These are phyloP conservation scores for Gamarada debralockiae DNA, from an alignment of 495 filamentous ascomycete genomes.

Conservation along the genomic window DNA sequence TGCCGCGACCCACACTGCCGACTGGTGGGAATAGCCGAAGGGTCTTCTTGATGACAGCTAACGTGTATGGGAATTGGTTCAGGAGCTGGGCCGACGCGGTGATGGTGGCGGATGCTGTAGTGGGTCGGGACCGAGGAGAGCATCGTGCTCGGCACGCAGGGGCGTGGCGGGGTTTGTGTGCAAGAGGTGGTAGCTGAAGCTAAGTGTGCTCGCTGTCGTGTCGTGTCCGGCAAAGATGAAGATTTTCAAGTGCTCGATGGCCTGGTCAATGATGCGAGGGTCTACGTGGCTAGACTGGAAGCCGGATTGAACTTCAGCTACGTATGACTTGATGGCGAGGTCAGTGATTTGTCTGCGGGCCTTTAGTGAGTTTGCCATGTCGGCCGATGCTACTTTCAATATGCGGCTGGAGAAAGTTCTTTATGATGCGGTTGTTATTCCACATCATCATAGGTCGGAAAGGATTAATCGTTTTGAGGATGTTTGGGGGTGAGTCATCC, in stretches of 20 bases:
- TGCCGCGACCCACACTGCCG: conserved; percentile 11
- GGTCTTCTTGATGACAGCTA: conserved; percentile 42
- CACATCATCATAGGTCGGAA: conserved; percentile 15
- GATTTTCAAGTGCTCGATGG: conserved; percentile 18
- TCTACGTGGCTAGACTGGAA: too few relatives aligned
- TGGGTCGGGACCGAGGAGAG: conserved; percentile 24
- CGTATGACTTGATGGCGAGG: too few relatives aligned
- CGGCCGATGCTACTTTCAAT: too few relatives aligned
- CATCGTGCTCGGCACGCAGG: conserved; percentile 32
- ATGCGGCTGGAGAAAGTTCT: background rate
- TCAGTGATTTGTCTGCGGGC: too few relatives aligned
- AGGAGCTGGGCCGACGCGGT: conserved; percentile 27
- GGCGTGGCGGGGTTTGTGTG: conserved; percentile 19
- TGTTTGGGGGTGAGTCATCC: background rate
- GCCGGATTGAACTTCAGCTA: too few relatives aligned
- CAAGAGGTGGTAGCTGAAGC: conserved; percentile 29
- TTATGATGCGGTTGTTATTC: conserved; percentile 24
- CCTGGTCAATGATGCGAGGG: background rate
- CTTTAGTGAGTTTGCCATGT: too few relatives aligned
- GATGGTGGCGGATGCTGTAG: conserved; percentile 20
- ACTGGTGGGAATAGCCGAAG: conserved; percentile 36
- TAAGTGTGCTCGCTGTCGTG: conserved; percentile 32
- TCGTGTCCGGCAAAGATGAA: conserved; percentile 43
- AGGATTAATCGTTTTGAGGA: conserved; percentile 6
- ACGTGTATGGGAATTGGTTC: conserved; percentile 37